Conservation (phyloP, 352 stramenopile genomes). For the Ophiocytium majus region DNA sequence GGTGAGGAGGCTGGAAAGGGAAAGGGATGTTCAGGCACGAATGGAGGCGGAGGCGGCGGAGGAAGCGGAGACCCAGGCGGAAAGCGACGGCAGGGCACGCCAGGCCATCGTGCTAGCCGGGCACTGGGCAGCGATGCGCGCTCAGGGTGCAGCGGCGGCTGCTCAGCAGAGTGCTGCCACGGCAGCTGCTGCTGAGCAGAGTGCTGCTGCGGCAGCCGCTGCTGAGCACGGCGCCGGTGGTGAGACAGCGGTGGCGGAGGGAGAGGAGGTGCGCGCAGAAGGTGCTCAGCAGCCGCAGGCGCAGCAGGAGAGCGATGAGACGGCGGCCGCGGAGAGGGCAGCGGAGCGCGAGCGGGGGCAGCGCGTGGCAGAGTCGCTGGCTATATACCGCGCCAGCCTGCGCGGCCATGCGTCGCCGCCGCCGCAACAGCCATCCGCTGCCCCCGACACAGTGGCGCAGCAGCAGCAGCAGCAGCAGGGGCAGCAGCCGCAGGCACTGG, state of each 20-base stretch:
- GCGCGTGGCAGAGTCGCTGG: slow-evolving; percentile 29
- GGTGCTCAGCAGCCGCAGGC: too few relatives aligned
- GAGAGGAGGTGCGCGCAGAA: too few relatives aligned
- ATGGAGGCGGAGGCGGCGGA: neutral
- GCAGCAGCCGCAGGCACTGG: neutral
- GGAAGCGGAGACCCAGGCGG: neutral
- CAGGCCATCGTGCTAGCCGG: neutral
- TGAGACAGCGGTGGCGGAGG: neutral
- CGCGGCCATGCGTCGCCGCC: neutral
- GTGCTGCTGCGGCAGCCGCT: neutral
- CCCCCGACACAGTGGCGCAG: too few relatives aligned
- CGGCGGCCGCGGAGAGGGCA: neutral
- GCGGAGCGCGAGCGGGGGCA: neutral
- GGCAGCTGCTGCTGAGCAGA: neutral
- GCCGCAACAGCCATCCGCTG: too few relatives aligned
- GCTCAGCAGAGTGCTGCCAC: neutral
- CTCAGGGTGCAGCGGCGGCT: neutral
- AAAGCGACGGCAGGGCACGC: neutral
- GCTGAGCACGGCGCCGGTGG: neutral
- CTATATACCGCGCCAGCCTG: slow-evolving; percentile 25
- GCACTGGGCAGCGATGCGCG: neutral
- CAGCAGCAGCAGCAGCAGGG: slow-evolving; percentile 6
- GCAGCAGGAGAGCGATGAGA: slow-evolving; percentile 65
- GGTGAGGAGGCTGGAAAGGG: too few relatives aligned
- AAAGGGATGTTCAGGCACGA: too few relatives aligned